A percentile compares a stretch with the other conserved stretches of the same genome.
Evolutionary conservation across 148 eudicot genomes (phyloP).

Genomic region (Camellia sinensis): DNA sequence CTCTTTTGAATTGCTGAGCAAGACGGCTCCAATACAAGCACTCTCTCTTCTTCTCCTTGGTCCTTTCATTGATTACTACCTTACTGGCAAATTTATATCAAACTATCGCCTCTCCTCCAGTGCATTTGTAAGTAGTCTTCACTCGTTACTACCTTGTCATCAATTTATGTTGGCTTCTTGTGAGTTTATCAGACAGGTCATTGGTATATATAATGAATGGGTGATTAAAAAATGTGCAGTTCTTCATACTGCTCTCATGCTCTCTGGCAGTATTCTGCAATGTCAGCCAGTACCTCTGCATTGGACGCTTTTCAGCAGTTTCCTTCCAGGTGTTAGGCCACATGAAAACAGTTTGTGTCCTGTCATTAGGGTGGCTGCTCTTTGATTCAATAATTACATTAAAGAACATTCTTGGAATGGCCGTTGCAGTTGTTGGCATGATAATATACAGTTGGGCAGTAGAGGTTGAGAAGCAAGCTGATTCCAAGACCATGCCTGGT

Average conservation of each 20-base stretch:
- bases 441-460: constrained; percentile 62
- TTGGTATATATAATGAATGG: constrained; percentile 42
- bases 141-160: constrained; percentile 48
- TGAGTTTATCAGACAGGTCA: constrained; percentile 43
- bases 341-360: constrained; percentile 64
- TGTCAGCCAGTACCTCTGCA: constrained; percentile 66
- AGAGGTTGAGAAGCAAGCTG: constrained; percentile 35
- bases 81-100: constrained; percentile 41
- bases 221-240: constrained; percentile 45
- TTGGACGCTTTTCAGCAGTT: constrained; percentile 69
- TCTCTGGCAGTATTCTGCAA: constrained; percentile 64
- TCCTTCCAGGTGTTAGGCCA: constrained; percentile 25
- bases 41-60: constrained; percentile 67
- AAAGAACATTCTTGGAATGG: constrained; percentile 61
- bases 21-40: constrained; percentile 84
- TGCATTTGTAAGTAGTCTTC: constrained; percentile 48
- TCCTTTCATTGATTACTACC: constrained; percentile 65
- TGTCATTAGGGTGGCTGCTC: constrained; percentile 57
- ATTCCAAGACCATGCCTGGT: constrained; percentile 9
- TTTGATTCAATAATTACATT: constrained; percentile 55
- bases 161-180: constrained; percentile 54
- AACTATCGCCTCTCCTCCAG: constrained; percentile 48
- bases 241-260: constrained; percentile 61
- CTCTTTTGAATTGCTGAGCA: constrained; percentile 74
- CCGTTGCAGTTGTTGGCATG: constrained; percentile 51